Base-by-base conservation (phyloP, 208 protist genomes). In the Cochliopodium minus region DNA sequence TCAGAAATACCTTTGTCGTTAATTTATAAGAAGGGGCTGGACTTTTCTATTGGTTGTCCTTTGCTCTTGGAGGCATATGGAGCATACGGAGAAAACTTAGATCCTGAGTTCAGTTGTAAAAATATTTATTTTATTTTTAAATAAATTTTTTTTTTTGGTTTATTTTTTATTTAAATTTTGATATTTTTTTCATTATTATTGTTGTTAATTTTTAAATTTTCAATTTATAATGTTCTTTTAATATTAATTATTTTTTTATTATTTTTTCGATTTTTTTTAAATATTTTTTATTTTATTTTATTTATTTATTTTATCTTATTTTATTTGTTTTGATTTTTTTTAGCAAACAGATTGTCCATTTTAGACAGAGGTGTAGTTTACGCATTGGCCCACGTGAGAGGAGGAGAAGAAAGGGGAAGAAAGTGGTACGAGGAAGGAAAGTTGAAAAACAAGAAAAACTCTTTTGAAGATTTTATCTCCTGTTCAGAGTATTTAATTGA, bases 371-470 rank as follows among this genome's bases (percentile, higher is more conserved):
- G 85, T 43, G 76, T 91, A 67, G 71, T 90, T 51, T 89, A 79
- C 62, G 82, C 66, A 39, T 67, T 92, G 40, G 83, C 83, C 0
- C 78, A 88, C 67, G 73, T 92, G 38, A 80, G 87, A 40, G 87
- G 87, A 28, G 87, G 87, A 7, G 79, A 76, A 36, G 87, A 92
- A 70, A 85, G 86, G 70, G 87, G 87, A 20, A 71, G 78, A 13
- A 65, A 65, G 30, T 87, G 78, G 79, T 88, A 67, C 29, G 57
- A 85, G 5, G 80, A 82, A 15, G 86, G 71, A 43, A 90, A 90
- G 70, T 89, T 88, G 69, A 68, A 79, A 22, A 86, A 73, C 6
- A 92, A 92, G 73, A 76, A 77, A 51, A 90, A 89, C 69, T 87
- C 83, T 46, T 91, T 90, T 60, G 74, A 64, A 25, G 87, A 92